These are phyloP conservation scores for Annulohypoxylon nitens DNA, from an alignment of 495 filamentous ascomycete genomes.

Conservation along the genomic window DNA sequence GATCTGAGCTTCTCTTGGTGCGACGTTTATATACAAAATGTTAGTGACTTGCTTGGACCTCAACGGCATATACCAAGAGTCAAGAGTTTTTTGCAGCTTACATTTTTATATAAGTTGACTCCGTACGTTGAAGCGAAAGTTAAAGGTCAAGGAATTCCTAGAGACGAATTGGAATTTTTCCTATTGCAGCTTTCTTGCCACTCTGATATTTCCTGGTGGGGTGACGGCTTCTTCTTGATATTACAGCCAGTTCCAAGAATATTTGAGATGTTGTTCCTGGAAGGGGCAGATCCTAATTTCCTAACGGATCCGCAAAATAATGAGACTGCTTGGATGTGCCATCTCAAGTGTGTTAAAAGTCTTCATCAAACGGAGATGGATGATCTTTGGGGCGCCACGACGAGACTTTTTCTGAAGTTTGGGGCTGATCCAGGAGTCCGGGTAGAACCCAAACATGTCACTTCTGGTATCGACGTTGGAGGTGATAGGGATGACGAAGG, in stretches of 20 bases:
- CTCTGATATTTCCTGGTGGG: neutral
- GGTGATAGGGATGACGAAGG: neutral
- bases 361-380: neutral
- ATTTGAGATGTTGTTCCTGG: neutral
- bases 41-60: no score
- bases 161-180: neutral
- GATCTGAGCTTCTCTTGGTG: neutral
- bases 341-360: neutral
- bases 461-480: neutral
- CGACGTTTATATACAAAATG: neutral
- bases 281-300: neutral
- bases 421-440: neutral
- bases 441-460: neutral
- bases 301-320: no score
- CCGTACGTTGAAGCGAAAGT: neutral
- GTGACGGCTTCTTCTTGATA: neutral
- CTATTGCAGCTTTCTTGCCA: neutral
- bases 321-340: neutral
- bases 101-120: neutral
- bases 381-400: neutral
- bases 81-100: neutral
- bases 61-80: neutral
- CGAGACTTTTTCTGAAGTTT: neutral
- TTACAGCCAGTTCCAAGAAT: neutral
- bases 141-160: neutral